Conservation (phyloP, 352 stramenopile genomes). For the Aphanomyces astaci region DNA sequence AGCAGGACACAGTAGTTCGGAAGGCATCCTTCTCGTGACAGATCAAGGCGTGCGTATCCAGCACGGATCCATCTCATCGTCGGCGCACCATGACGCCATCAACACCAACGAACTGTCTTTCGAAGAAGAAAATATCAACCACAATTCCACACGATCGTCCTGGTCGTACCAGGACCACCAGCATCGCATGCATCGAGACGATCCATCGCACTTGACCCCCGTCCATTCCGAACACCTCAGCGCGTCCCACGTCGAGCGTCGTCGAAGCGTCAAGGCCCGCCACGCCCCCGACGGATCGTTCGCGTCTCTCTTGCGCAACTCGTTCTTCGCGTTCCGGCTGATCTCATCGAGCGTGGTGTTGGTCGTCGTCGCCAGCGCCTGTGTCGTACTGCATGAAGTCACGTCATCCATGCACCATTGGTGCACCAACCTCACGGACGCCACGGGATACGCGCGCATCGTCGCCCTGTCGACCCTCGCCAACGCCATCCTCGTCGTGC, state of each 20-base stretch:
- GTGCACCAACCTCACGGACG: neutral
- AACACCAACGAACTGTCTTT: neutral
- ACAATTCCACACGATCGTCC: slow-evolving; percentile 22
- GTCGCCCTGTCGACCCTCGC: slow-evolving; percentile 30
- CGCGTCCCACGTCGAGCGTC: neutral
- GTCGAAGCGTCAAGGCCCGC: neutral
- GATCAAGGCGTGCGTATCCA: neutral
- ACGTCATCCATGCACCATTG: neutral
- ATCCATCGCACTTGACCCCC: neutral
- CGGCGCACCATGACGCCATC: neutral
- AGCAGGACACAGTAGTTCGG: neutral
- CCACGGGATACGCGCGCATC: slow-evolving; percentile 27
- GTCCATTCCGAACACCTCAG: slow-evolving; percentile 1
- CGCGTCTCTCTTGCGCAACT: slow-evolving; percentile 1
- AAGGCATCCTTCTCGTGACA: slow-evolving; percentile 4
- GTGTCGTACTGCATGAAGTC: slow-evolving; percentile 14
- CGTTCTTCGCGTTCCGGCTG: slow-evolving; percentile 15
- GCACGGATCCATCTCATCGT: neutral
- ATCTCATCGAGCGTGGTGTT: slow-evolving; percentile 16
- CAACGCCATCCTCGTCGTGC: slow-evolving; percentile 48
- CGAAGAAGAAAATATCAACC: slow-evolving; percentile 17
- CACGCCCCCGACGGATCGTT: neutral
- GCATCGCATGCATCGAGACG: neutral
- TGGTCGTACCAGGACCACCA: slow-evolving; percentile 13
- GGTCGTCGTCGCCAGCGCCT: neutral